A percentile compares a stretch with the other conserved stretches of the same genome.
Evolutionary conservation across 257 asterid genomes (phyloP).

Genomic region (Solanum gandarillasii): DNA sequence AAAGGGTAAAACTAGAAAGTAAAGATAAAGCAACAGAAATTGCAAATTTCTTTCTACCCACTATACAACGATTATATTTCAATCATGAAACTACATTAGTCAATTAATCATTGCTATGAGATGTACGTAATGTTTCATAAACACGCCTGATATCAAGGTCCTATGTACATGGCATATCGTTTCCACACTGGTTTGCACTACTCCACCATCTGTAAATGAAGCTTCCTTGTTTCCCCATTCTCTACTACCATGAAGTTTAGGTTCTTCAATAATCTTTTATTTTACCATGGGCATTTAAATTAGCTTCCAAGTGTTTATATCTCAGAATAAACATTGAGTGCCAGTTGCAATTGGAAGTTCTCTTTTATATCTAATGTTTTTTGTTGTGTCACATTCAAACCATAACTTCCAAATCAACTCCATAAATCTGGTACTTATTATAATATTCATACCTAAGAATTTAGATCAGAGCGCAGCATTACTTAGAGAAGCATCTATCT

Average conservation of each 20-base stretch:
- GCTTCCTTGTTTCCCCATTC: not conserved
- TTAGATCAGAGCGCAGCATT: not conserved
- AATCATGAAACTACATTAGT: not conserved
- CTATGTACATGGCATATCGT: not conserved
- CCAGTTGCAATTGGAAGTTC: not conserved
- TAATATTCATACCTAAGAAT: not conserved
- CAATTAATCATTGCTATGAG: not conserved
- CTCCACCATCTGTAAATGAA: not conserved
- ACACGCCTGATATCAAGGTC: not conserved
- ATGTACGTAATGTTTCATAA: not conserved
- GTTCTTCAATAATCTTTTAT: not conserved
- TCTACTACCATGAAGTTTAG: not conserved
- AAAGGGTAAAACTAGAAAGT: not conserved
- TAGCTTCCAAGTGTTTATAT: not conserved
- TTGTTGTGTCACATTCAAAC: not conserved
- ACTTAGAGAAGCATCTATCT: not conserved
- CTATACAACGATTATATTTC: not conserved
- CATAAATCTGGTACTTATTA: not conserved
- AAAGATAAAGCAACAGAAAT: not conserved
- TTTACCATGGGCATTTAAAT: not conserved
- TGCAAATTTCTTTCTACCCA: not conserved
- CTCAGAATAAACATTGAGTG: not conserved
- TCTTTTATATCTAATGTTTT: not conserved
- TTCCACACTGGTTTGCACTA: not conserved
- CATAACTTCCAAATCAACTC: not conserved